Evolutionary conservation across 2,329 filamentous ascomycete genomes (phyloP).

Genomic region (Colletotrichum lentis): DNA sequence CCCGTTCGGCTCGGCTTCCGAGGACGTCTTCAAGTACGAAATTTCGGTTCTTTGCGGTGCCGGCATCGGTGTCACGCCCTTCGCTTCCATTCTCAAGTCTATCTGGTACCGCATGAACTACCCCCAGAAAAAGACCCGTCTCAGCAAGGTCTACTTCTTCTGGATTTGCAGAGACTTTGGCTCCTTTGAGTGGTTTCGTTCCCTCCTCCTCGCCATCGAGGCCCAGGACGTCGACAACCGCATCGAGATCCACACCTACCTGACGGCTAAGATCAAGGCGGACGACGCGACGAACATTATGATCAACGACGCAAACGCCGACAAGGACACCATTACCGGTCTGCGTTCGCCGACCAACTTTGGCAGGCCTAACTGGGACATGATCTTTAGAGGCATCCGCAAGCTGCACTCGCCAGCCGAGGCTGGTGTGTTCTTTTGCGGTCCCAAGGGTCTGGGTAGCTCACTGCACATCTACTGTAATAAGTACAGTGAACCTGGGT

Average conservation of each 20-base stretch:
- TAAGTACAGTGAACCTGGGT: constrained; percentile 85
- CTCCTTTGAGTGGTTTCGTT: constrained; percentile 90
- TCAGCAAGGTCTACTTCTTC: constrained; percentile 91
- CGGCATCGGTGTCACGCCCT: constrained; percentile 86
- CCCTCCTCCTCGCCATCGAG: constrained; percentile 83
- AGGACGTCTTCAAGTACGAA: constrained; percentile 91
- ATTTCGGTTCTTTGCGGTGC: constrained; percentile 80
- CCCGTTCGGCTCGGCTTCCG: constrained; percentile 84
- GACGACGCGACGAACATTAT: constrained; percentile 91
- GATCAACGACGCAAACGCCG: constrained; percentile 87
- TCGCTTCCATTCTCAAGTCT: constrained; percentile 86
- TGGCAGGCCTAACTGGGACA: constrained; percentile 87
- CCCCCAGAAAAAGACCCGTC: constrained; percentile 77
- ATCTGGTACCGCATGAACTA: constrained; percentile 96
- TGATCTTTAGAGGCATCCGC: constrained; percentile 84
- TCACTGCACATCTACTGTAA: constrained; percentile 84
- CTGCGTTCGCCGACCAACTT: constrained; percentile 85
- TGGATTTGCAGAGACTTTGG: constrained; percentile 91
- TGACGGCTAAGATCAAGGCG: constrained; percentile 85
- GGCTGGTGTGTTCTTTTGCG: constrained; percentile 85
- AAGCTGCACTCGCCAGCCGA: constrained; percentile 79
- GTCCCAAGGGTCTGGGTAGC: constrained; percentile 80
- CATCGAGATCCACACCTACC: constrained; percentile 89
- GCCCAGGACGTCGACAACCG: constrained; percentile 83
- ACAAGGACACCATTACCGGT: constrained; percentile 85